Evolutionary conservation across 192 early-diverging fungal genomes (phyloP), one percentile per base, ranked within the genome.

Genomic region (Rhizophagus clarus): DNA sequence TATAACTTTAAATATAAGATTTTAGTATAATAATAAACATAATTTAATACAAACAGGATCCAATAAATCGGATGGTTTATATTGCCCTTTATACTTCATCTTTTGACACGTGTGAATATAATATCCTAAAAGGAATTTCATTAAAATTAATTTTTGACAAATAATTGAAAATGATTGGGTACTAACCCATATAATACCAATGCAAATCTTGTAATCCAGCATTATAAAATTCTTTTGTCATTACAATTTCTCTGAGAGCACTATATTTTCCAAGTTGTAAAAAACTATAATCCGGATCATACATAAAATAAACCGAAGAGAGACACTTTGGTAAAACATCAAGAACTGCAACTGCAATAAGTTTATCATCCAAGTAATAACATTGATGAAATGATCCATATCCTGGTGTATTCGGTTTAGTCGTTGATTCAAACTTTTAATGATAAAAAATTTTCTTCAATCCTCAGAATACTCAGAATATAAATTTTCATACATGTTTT

Each of bases 1-100:
- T n/a, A n/a, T n/a, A n/a, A n/a, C n/a, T n/a, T n/a, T n/a, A n/a
- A n/a, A n/a, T n/a, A n/a, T n/a, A n/a, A n/a, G n/a, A n/a, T n/a
- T n/a, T n/a, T n/a, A n/a, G n/a, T n/a, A n/a, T n/a, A 34, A 34
- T 2, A 34, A 34, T 34, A 34, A 34, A 34, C 3, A 34, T 64
- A 78, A 73, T 56, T 62, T 29, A 32, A 24, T 73, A 64, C 81
- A 79, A 77, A 86, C 85, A 49, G 94, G 90, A 77, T 97, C 97
- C 17, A 95, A 84, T 45, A 99, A 84, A 22, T 92, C 91, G 0
- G 95, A 94, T 0, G 97, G 96, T 24, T 90, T 86, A 86, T 93
- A 97, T 61, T 95, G 91, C 8, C 89, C 94, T 82, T 99, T 99
- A 84, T 99, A 99, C 3, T 87, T 86, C 98, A 99, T 99, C 82